Evolutionary conservation across 768 basidiomycete genomes (phyloP), one percentile per base, ranked within the genome.

Genomic region (Xerocomellus chrysenteron): DNA sequence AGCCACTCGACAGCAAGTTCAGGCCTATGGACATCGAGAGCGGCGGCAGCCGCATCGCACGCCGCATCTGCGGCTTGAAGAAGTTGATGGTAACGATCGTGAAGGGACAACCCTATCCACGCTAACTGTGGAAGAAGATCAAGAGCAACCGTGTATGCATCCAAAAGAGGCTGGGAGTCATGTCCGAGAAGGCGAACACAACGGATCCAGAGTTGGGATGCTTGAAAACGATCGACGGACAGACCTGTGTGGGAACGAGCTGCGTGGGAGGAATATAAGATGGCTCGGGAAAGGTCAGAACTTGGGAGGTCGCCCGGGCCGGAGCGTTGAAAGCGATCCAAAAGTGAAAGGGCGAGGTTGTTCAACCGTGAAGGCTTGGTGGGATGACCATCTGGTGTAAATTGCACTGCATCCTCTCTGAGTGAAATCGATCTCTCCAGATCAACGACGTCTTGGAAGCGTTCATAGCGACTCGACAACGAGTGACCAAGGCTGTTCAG

Each of bases 1-100:
- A 50, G 49, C 49, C 49, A 50, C 28, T 50, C 49, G 17, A 50
- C 47, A 12, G 54, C 54, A 13, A 50, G 40, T 16, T 35, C 54
- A 3, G 24, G 47, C n/a, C 8, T 28, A 9, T 28, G 14, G 6
- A 2, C 24, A 0, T 42, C 10, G 24, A 49, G 32, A n/a, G 47
- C 47, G 5, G 49, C 10, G 4, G 49, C 35, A 2, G 39, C 36
- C 0, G 24, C 39, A 13, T 50, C 16, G n/a, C 45, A 19, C 4
- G 26, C n/a, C 12, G 10, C 37, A n/a, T 24, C 39, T 6, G 37
- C 35, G 37, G 47, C 35, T 26, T 3, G 5, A 3, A 50, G 36
- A 19, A 50, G 36, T 26, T n/a, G 48, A 39, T 50, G 36, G 19
- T 33, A 47, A 13, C 48, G 48, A 36, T 50, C 48, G 24, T 36